These are phyloP conservation scores for Podila epigama DNA, from an alignment of 192 early-diverging fungal species.

Conservation along the genomic window DNA sequence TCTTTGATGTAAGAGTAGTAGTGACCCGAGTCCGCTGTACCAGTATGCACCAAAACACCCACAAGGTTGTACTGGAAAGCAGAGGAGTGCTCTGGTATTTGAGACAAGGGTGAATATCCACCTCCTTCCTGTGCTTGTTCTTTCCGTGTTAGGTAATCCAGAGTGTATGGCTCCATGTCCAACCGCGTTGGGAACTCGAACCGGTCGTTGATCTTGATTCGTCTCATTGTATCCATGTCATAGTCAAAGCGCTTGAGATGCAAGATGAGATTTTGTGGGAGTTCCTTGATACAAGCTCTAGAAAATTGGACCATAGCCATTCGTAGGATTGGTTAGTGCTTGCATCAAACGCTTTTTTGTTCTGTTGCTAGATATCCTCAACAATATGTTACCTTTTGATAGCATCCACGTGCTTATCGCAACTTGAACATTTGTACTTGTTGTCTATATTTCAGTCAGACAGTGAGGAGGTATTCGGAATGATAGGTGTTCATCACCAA, in stretches of 20 bases:
- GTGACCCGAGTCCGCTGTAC: slow-evolving; percentile 64
- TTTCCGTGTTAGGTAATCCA: slow-evolving; percentile 48
- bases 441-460: too few species aligned
- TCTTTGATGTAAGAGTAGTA: slow-evolving; percentile 65
- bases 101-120: slow-evolving; percentile 10
- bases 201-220: slow-evolving; percentile 67
- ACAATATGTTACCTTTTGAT: slow-evolving; percentile 53
- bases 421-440: slow-evolving; percentile 61
- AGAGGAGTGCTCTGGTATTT: slow-evolving; percentile 8
- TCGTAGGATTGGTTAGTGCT: too few species aligned
- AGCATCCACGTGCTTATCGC: slow-evolving; percentile 63
- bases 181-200: slow-evolving; percentile 63
- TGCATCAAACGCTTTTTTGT: too few species aligned
- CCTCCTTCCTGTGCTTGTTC: slow-evolving; percentile 48
- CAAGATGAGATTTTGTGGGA: slow-evolving; percentile 65
- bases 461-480: too few species aligned
- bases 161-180: slow-evolving; percentile 66
- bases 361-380: background rate
- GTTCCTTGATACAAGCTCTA: slow-evolving; percentile 58
- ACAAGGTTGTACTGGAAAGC: slow-evolving; percentile 56
- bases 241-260: slow-evolving; percentile 74
- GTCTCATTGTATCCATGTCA: slow-evolving; percentile 60
- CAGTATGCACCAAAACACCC: slow-evolving; percentile 67
- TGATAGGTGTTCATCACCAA: too few species aligned
- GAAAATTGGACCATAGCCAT: too few species aligned